Evolutionary conservation across 768 basidiomycete genomes (phyloP).

Genomic region (Boletus reticuloceps): DNA sequence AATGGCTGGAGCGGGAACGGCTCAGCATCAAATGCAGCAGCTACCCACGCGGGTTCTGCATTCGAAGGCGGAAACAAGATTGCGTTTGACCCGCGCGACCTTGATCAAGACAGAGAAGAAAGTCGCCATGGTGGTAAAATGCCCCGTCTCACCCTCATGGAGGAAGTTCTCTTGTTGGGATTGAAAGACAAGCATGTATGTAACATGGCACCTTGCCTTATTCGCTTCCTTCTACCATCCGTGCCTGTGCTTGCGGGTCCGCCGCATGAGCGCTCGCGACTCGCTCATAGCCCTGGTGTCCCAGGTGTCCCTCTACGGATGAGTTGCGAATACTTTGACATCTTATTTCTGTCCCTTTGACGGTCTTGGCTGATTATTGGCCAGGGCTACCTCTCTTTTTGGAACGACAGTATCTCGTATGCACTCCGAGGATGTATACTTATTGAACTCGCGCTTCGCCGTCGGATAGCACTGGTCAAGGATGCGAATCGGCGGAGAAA

Average conservation of each 20-base stretch:
- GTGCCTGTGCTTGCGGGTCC: conserved; percentile 9
- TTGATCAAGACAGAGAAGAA: conserved; percentile 69
- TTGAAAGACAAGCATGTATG: conserved; percentile 94
- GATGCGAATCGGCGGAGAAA: conserved; percentile 74
- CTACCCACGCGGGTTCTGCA: conserved; percentile 72
- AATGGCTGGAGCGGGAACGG: conserved; percentile 30
- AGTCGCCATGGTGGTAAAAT: conserved; percentile 64
- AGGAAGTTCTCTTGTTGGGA: conserved; percentile 91
- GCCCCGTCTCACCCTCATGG: conserved; percentile 91
- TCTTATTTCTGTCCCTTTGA: background rate
- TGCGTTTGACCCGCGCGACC: conserved; percentile 91
- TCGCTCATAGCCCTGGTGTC: background rate
- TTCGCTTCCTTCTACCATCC: conserved; percentile 2
- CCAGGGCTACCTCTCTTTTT: conserved; percentile 93
- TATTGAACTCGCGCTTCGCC: conserved; percentile 92
- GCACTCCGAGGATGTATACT: conserved; percentile 98
- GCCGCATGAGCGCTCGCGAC: conserved; percentile 10
- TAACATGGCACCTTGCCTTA: conserved; percentile 8
- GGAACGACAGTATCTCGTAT: conserved; percentile 99
- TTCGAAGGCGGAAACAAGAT: conserved; percentile 86
- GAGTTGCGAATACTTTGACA: conserved; percentile 19
- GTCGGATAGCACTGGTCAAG: conserved; percentile 86
- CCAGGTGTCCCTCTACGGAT: conserved; percentile 1
- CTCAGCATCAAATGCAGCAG: conserved; percentile 28
- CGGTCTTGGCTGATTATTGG: conserved; percentile 9